These are phyloP conservation scores for Fusarium sp. DNA, from an alignment of 2,329 filamentous ascomycete species.

Conservation along the genomic window DNA sequence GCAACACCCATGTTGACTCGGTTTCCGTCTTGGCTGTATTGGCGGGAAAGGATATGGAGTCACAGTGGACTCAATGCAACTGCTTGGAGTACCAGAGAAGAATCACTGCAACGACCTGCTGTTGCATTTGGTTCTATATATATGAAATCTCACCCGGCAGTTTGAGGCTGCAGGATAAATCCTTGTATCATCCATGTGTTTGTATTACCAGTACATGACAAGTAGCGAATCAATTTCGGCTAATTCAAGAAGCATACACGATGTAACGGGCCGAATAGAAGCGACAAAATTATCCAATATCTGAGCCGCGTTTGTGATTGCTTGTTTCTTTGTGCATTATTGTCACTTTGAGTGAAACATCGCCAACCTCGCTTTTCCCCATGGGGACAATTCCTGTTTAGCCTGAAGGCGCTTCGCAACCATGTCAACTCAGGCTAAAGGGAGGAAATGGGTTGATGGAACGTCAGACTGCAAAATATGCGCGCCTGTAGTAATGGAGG, in stretches of 20 bases:
- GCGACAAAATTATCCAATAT: background rate
- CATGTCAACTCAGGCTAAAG: slow-evolving; percentile 23
- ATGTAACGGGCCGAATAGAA: background rate
- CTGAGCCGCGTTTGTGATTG: background rate
- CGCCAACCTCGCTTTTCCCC: background rate
- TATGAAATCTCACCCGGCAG: background rate
- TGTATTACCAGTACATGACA: background rate
- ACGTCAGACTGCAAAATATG: slow-evolving; percentile 4
- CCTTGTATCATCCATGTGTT: background rate
- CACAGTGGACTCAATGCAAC: background rate
- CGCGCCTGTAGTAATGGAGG: slow-evolving; percentile 10
- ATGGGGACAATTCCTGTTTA: slow-evolving; percentile 9
- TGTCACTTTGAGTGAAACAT: background rate
- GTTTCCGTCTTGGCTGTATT: background rate
- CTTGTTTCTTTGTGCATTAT: background rate
- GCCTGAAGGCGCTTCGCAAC: slow-evolving; percentile 6
- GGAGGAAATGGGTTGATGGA: slow-evolving; percentile 3
- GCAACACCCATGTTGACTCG: slow-evolving; percentile 21
- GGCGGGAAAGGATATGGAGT: background rate
- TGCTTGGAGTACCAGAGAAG: background rate
- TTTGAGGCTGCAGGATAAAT: slow-evolving; percentile 11
- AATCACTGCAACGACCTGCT: background rate
- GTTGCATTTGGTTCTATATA: slow-evolving; percentile 13
- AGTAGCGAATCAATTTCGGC: slow-evolving; percentile 9
- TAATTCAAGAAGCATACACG: background rate